Base-by-base conservation (phyloP, 495 filamentous ascomycete genomes). In the Penicillium atrosanguineum region DNA sequence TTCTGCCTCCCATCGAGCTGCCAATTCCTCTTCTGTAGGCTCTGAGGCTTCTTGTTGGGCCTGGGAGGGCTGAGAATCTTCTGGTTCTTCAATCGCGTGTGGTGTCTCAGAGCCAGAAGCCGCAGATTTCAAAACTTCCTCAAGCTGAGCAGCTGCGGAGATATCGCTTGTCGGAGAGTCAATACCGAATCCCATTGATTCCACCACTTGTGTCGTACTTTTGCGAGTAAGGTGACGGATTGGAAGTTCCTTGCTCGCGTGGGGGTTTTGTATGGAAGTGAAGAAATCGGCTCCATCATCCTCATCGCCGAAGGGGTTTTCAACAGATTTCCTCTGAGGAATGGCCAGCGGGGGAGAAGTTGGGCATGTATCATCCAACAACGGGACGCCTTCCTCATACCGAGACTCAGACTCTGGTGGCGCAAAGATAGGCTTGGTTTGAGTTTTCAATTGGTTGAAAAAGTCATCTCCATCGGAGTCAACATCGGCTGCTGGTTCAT, bases 1-100 rank as follows among this genome's bases (percentile, higher is more conserved):
- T 53, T 88, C 88, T 40, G 85, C 89, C 59, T 90, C 77, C 94
- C 94, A 97, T 56, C 86, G 83, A 2, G 87, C 88, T 43, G 87
- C 86, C 7, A 94, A 69, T 58, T 94, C 87, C 26, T 79, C 77
- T 38, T 84, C 79, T 4, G 68, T 51, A 1, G 68, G 62, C 40
- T 68, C 61, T 34, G 55, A 48, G 31, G 49, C 43, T 23, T 57
- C 54, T 39, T 47, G 25, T 11, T 68, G 56, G 19, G 59, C 44
- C 19, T 62, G 54, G 0, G 46, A 55, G 19, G 60, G 41, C 18
- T 62, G 54, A 1, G 48, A 34, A 9, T 46, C 28, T 23, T 42
- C 37, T 3, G 42, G 28, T 16, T 44, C 49, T 3, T 69, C 65
- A 0, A 69, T 43, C 6, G 69, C 29, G 19, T 42, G 41, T 4